A percentile compares a stretch with the other conserved stretches of the same genome.
These are phyloP conservation scores for Sonneratia caseolaris DNA, from an alignment of 345 rosid species.

Conservation along the genomic window DNA sequence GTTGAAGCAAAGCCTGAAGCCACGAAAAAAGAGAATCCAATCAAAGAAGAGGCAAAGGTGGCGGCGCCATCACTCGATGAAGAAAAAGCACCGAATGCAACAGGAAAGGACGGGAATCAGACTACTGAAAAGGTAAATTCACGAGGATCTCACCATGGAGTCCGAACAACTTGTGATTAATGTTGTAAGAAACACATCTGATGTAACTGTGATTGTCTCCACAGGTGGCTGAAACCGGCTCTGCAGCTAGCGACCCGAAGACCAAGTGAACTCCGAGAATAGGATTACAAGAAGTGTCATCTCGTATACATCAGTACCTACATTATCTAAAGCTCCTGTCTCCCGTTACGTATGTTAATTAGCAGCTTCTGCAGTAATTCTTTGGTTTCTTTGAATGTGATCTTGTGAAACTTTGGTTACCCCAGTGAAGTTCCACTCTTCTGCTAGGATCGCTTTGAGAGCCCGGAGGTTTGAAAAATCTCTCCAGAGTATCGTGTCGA, in stretches of 20 bases:
- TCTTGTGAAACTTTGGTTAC: neutral
- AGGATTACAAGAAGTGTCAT: neutral
- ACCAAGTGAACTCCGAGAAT: neutral
- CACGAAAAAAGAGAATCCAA: constrained; percentile 4
- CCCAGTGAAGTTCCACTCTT: no score
- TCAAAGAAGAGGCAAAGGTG: neutral
- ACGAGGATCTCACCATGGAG: no score
- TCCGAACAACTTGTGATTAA: neutral
- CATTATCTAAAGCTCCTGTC: neutral
- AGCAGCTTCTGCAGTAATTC: neutral
- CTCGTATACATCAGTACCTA: neutral
- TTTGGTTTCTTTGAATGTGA: no score
- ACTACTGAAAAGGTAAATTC: neutral
- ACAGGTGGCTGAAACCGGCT: constrained; percentile 1
- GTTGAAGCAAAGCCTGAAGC: constrained; percentile 4
- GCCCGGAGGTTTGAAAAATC: neutral
- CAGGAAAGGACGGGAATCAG: constrained; percentile 1
- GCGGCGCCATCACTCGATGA: neutral
- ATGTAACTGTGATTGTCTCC: neutral
- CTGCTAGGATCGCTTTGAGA: neutral
- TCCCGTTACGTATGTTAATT: neutral
- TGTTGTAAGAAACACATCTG: neutral
- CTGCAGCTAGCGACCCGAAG: constrained; percentile 6
- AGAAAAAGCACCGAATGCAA: neutral
- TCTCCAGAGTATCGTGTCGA: neutral